Base-by-base conservation (phyloP, 139 green algal genomes). In the Yamagishiella unicocca region DNA sequence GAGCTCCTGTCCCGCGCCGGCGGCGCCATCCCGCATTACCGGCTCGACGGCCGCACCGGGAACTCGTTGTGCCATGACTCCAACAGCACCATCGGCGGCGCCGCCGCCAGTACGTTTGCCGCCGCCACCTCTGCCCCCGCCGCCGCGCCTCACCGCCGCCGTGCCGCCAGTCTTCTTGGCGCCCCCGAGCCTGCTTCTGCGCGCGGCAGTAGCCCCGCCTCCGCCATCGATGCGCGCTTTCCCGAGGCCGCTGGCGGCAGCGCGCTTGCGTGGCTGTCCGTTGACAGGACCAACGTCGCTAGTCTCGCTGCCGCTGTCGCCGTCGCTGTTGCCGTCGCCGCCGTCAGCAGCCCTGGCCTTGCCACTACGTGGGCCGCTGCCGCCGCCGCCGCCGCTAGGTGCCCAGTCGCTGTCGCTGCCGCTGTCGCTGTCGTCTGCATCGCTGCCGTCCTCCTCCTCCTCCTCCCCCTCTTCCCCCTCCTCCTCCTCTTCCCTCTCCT, bases 381-480 rank as follows among this genome's bases (percentile, higher is more conserved):
- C 54, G 76, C 38, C 27, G 35, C 55, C 55, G 58, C 38, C 42
- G 14, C 61, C 58, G 42, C 79, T 85, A n/a, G 80, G 80, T 31
- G 80, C 80, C 80, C 80, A 86, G 43, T 86, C 80, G 61, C 80
- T 86, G 64, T 86, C 80, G 43, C 64, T 77, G 78, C 64, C 80
- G 19, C 53, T 70, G 22, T 54, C 38, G 38, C 40, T 54, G 38
- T 71, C 62, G 19, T 67, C 58, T 33, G 6, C 22, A 6, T n/a
- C 19, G 58, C 9, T 9, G 58, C 24, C 58, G 19, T 35, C 58
- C 17, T 67, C 24, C 64, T 72, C 64, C 9, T 72, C 64, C n/a
- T 12, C 64, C n/a, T 22, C 64, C 7, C 8, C 9, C 31, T 72
- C 64, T 21, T 42, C 64, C 10, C n/a, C 2, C 31, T 64, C 43